Percentiles rank a stretch among this genome's conserved stretches.
Conservation (phyloP, 257 asterid genomes). For the Fraxinus pennsylvanica region DNA sequence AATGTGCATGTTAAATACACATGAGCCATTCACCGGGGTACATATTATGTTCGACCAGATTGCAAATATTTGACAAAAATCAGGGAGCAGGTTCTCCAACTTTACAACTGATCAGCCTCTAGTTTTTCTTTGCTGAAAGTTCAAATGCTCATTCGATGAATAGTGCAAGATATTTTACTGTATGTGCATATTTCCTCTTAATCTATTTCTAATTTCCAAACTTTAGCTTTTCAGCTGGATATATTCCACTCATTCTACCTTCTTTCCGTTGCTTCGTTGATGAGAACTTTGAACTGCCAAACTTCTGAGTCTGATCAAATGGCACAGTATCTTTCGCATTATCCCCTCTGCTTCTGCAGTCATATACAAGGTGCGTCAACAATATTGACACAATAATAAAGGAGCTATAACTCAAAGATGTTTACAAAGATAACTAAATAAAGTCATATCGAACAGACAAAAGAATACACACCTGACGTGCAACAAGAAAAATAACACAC, state of each 20-base stretch:
- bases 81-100: not conserved
- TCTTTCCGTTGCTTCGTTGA: constrained; percentile 38
- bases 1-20: not conserved
- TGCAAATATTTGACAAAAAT: not conserved
- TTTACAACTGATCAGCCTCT: not conserved
- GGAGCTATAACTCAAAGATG: constrained; percentile 3
- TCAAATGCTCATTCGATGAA: not conserved
- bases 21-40: not conserved
- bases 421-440: not conserved
- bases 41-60: not conserved
- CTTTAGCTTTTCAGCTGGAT: constrained; percentile 64
- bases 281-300: constrained; percentile 35
- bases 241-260: constrained; percentile 42
- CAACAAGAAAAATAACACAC: constrained; percentile 55
- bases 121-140: not conserved
- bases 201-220: constrained; percentile 38
- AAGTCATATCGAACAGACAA: not conserved
- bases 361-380: constrained; percentile 14
- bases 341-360: constrained; percentile 44
- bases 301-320: constrained; percentile 24
- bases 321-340: constrained; percentile 30
- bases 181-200: not conserved
- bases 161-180: not conserved
- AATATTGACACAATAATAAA: not conserved
- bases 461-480: constrained; percentile 57